Evolutionary conservation across 169 alveolate genomes (phyloP).

Genomic region (Eimeria falciformis): DNA sequence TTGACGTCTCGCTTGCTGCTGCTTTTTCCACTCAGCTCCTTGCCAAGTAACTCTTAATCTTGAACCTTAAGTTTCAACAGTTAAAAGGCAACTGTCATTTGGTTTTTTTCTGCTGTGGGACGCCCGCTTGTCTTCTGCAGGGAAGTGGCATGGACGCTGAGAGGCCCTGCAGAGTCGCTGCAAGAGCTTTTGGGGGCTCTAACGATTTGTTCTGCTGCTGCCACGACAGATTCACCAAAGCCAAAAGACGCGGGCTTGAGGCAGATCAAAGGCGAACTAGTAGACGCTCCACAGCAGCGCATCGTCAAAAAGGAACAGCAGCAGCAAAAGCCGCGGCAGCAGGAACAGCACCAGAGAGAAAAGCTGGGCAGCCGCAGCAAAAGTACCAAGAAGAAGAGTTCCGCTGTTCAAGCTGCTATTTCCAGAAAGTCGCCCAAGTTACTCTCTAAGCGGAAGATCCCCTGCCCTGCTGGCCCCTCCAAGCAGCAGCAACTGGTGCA

Average conservation of each 20-base stretch:
- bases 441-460: no score
- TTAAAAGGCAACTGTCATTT: no score
- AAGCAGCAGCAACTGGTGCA: no score
- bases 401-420: no score
- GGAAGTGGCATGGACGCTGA: background rate
- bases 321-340: background rate
- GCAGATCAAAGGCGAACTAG: no score
- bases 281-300: no score
- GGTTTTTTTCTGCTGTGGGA: background rate
- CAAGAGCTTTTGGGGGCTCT: background rate
- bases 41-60: background rate
- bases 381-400: no score
- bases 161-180: background rate
- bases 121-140: constrained; percentile 42
- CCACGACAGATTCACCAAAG: background rate
- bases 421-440: no score
- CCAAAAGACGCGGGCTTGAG: no score
- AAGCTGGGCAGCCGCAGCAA: background rate
- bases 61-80: no score
- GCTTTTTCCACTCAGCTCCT: background rate
- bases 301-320: background rate
- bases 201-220: background rate
- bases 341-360: background rate
- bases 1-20: background rate
- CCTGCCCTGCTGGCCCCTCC: no score